These are phyloP conservation scores for Diversispora epigaea DNA, from an alignment of 192 early-diverging fungal species.

Conservation along the genomic window DNA sequence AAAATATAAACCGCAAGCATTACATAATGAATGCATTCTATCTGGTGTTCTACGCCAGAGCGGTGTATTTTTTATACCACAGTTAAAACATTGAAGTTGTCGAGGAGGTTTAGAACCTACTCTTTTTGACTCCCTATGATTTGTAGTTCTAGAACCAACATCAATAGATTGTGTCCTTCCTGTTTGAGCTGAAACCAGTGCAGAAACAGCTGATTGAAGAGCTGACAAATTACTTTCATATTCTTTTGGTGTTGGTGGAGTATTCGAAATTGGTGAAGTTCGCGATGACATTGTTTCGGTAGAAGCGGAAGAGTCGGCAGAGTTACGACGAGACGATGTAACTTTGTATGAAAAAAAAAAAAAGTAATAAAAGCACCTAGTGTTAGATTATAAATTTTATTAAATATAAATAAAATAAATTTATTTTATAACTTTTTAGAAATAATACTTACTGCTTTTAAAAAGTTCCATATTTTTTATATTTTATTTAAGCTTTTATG, in stretches of 20 bases:
- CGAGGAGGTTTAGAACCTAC: slow-evolving; percentile 42
- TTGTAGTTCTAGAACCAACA: not conserved
- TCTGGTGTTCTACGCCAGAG: slow-evolving; percentile 82
- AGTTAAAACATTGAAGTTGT: slow-evolving; percentile 70
- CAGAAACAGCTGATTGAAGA: slow-evolving; percentile 1
- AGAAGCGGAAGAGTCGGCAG: slow-evolving; percentile 10
- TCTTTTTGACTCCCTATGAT: slow-evolving; percentile 37
- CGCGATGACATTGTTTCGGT: slow-evolving; percentile 19
- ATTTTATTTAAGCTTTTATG: slow-evolving; percentile 3
- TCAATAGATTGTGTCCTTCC: slow-evolving; percentile 1
- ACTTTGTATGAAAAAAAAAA: not conserved
- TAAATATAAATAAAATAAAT: not conserved
- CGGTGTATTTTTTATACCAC: slow-evolving; percentile 79
- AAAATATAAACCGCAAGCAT: slow-evolving; percentile 90
- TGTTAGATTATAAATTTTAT: not conserved
- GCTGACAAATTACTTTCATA: slow-evolving; percentile 10
- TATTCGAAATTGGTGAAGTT: slow-evolving; percentile 24
- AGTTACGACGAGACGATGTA: slow-evolving; percentile 19
- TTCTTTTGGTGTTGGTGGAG: slow-evolving; percentile 28
- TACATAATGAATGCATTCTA: slow-evolving; percentile 84
- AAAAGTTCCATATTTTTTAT: slow-evolving; percentile 5
- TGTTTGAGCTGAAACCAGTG: slow-evolving; percentile 8
- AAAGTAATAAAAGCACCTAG: not conserved
- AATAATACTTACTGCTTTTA: slow-evolving; percentile 2
- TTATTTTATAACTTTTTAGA: not conserved